phyloP scores from a whole-genome alignment of 2,329 filamentous ascomycete genomes.

The Phialocephala sp. region DNA sequence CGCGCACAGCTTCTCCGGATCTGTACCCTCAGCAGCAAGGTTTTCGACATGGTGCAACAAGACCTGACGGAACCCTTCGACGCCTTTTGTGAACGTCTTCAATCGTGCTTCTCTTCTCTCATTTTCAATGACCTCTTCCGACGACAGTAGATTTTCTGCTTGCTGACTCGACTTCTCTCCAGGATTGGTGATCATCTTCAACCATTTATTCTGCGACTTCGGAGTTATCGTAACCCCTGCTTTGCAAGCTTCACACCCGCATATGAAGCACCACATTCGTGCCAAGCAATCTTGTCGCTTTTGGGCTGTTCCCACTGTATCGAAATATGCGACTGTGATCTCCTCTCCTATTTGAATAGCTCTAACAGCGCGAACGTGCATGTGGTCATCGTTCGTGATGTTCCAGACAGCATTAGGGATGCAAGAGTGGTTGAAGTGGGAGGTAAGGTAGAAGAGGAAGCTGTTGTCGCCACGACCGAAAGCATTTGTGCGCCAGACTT shows the following conservation, averaged over 20 bases:
- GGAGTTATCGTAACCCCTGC: neutral
- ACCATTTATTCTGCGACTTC: neutral
- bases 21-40: neutral
- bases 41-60: neutral
- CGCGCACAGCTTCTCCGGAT: neutral
- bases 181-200: neutral
- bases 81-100: neutral
- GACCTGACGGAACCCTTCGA: neutral
- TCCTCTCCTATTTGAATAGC: neutral
- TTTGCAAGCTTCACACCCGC: neutral
- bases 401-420: neutral
- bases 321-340: neutral
- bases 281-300: neutral
- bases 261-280: neutral
- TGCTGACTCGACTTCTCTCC: neutral
- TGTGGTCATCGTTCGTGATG: neutral
- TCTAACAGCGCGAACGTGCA: neutral
- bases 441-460: neutral
- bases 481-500: neutral
- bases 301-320: neutral
- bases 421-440: constrained; percentile 1
- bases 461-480: neutral
- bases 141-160: neutral
- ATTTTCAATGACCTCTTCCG: neutral
- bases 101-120: neutral